Evolutionary conservation across 352 stramenopile genomes (phyloP).

Genomic region (Phytopythium oedochilum): DNA sequence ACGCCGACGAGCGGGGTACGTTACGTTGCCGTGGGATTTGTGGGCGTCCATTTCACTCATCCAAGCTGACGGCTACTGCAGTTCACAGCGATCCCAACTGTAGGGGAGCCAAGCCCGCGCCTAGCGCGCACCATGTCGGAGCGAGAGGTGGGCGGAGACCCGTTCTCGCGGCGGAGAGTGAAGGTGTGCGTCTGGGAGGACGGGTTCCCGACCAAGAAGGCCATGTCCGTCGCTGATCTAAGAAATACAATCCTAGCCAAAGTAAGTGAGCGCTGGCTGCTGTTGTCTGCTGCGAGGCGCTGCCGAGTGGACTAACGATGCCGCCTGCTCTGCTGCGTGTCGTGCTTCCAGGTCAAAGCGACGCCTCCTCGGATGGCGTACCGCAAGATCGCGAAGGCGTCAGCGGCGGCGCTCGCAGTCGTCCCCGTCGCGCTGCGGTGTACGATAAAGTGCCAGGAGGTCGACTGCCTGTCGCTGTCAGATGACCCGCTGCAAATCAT

Average conservation of each 20-base stretch:
- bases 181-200: conserved; percentile 80
- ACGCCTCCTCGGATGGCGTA: conserved; percentile 61
- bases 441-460: conserved; percentile 51
- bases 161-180: conserved; percentile 58
- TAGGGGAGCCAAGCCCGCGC: conserved; percentile 23
- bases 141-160: conserved; percentile 31
- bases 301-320: background rate
- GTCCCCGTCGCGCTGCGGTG: conserved; percentile 55
- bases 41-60: conserved; percentile 2
- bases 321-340: background rate
- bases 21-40: conserved; percentile 9
- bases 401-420: conserved; percentile 47
- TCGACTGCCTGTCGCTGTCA: conserved; percentile 44
- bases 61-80: too few species aligned
- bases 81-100: conserved; percentile 8
- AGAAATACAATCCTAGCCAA: conserved; percentile 77
- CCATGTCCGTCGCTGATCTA: conserved; percentile 80
- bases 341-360: conserved; percentile 49
- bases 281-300: conserved; percentile 1
- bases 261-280: conserved; percentile 19
- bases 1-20: conserved; percentile 20
- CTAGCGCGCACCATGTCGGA: conserved; percentile 28
- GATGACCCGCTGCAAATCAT: conserved; percentile 43
- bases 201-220: conserved; percentile 54
- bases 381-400: conserved; percentile 59